Base-by-base conservation (phyloP, 1,139 yeast species). In the Komagataea norvegica region DNA sequence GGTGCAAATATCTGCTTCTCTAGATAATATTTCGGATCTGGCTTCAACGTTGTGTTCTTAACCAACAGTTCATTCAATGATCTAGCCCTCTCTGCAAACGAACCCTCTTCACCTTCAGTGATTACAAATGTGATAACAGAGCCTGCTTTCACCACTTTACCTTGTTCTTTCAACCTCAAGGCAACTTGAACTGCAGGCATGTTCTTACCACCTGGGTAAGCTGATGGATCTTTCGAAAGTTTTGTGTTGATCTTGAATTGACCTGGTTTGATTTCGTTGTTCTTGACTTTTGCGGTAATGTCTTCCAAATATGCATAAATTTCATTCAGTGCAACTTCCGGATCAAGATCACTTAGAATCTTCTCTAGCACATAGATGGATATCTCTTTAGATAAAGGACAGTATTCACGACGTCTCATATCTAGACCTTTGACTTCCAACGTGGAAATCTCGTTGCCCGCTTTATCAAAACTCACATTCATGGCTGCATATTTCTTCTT, bases 401-500 rank as follows among this genome's bases (percentile, higher is more conserved):
- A 88, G 59, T 77, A 91, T 60, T 91, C 99, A 68, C 99, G 86
- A 62, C 98, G 87, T 59, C 78, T 80, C 95, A 93, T 82, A 66
- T 93, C 99, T 42, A 93, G 72, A 56, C 99, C 99, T 59, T 91
- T 93, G 25, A 91, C 95, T 60, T 91, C 97, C 48, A 91, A 68
- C 22, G 68, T 60, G 5, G 78, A 62, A 3, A 57, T 53, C 50
- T 75, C 85, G 8, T 62, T 44, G 13, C 76, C 77, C 29, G 58
- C 53, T 39, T 72, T 65, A 27, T 77, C 73, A 30, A 66, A 62
- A 34, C 68, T 66, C 22, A 74, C 67, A 50, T 78, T 81, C 65
- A 89, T 69, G 2, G 98, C 98, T 4, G 99, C 99, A 58, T 93
- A 93, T 64, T 93, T 93, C 77, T 93, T 93, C 66, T 93, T 93